A percentile compares a stretch with the other conserved stretches of the same genome.
Conservation (phyloP, 495 filamentous ascomycete species). For the Astrothelium macrocarpum region DNA sequence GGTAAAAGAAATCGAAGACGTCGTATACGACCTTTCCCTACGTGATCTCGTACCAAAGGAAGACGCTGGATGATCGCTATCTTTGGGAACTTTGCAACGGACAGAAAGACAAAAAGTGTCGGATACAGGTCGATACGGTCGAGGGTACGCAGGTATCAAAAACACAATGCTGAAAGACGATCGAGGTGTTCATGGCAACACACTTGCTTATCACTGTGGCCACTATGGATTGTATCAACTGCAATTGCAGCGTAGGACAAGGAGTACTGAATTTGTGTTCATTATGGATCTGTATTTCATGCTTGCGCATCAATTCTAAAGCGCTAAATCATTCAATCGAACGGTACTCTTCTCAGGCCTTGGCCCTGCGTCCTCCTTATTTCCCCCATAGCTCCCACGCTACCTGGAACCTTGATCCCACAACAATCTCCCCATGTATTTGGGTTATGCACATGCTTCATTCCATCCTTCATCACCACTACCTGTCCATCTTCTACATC, state of each 20-base stretch:
- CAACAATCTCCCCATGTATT: slow-evolving; percentile 93
- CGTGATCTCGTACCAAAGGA: slow-evolving; percentile 3
- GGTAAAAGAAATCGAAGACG: slow-evolving; percentile 95
- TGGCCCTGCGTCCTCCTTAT: slow-evolving; percentile 61
- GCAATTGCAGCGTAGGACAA: no score
- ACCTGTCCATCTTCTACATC: slow-evolving; percentile 45
- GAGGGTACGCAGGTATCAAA: no score
- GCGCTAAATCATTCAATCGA: slow-evolving; percentile 57
- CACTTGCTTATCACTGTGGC: no score
- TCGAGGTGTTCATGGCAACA: no score
- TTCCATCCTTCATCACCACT: slow-evolving; percentile 52
- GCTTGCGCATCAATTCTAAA: no score
- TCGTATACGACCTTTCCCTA: slow-evolving; percentile 72
- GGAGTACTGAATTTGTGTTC: no score
- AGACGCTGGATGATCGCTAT: background rate
- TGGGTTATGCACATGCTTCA: slow-evolving; percentile 56
- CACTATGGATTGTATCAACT: no score
- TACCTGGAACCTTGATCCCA: slow-evolving; percentile 94
- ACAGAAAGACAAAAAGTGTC: no score
- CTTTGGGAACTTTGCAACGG: no score
- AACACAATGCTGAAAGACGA: no score
- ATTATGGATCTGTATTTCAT: no score
- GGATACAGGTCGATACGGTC: no score
- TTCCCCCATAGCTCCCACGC: slow-evolving; percentile 77
- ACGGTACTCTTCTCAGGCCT: slow-evolving; percentile 74